A percentile compares a stretch with the other conserved stretches of the same genome.
phyloP scores from a whole-genome alignment of 1,139 yeast species.

The Protomyces macrosporus region DNA sequence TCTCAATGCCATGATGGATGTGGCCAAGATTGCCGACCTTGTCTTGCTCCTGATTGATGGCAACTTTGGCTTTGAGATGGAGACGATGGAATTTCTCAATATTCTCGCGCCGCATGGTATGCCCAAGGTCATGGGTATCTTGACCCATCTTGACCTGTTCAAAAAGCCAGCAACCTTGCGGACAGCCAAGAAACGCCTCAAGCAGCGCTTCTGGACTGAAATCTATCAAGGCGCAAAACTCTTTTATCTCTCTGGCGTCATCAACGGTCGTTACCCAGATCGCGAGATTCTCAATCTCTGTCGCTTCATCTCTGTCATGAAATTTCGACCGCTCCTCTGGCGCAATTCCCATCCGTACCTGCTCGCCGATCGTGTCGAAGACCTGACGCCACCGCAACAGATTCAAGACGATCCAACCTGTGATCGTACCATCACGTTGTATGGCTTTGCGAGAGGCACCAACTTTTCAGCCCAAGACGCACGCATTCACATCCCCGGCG shows the following conservation, averaged over 20 bases:
- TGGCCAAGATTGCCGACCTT: constrained; percentile 91
- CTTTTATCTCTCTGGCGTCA: constrained; percentile 89
- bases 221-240: constrained; percentile 97
- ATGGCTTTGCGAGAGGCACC: constrained; percentile 93
- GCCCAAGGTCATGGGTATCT: constrained; percentile 94
- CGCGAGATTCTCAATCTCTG: constrained; percentile 88
- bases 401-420: constrained; percentile 73
- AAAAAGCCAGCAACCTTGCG: constrained; percentile 83
- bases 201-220: constrained; percentile 97
- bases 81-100: constrained; percentile 96
- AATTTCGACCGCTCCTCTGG: constrained; percentile 97
- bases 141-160: constrained; percentile 92
- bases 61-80: constrained; percentile 98
- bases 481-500: constrained; percentile 88
- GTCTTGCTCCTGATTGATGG: constrained; percentile 89
- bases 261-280: constrained; percentile 96
- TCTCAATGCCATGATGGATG: constrained; percentile 89
- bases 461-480: constrained; percentile 71
- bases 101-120: constrained; percentile 97
- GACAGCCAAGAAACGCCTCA: constrained; percentile 84
- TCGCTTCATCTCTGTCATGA: constrained; percentile 93
- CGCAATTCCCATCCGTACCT: constrained; percentile 96
- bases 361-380: constrained; percentile 88
- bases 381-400: constrained; percentile 83
- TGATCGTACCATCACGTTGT: constrained; percentile 84